Conservation (phyloP, 148 eudicot genomes). For the Talinum fruticosum region DNA sequence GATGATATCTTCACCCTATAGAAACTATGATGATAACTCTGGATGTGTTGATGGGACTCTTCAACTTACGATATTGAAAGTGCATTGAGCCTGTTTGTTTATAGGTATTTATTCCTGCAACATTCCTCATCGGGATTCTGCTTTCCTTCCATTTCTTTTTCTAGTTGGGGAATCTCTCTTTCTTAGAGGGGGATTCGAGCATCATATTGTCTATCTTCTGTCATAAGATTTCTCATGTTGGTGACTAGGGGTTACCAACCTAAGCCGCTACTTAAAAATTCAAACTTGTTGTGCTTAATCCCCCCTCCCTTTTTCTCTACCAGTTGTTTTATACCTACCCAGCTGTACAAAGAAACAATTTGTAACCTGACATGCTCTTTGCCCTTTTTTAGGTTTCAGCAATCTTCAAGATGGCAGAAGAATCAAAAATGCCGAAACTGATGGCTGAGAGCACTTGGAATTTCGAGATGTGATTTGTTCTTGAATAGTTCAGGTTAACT, state of each 20-base stretch:
- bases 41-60: no score
- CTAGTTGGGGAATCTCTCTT: neutral
- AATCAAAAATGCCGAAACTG: slow-evolving; percentile 48
- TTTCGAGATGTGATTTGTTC: slow-evolving; percentile 50
- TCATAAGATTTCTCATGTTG: no score
- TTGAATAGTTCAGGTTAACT: neutral
- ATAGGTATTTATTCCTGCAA: neutral
- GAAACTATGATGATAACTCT: no score
- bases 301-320: neutral
- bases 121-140: neutral
- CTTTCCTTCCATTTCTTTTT: neutral
- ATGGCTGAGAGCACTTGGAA: slow-evolving; percentile 82
- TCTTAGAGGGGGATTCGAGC: no score
- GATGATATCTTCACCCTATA: neutral
- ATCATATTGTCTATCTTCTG: no score
- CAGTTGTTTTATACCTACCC: neutral
- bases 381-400: slow-evolving; percentile 51
- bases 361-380: neutral
- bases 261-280: neutral
- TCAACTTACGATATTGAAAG: no score
- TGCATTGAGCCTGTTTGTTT: no score
- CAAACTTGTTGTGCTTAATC: neutral
- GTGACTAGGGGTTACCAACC: neutral
- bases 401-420: slow-evolving; percentile 48
- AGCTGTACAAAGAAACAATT: neutral